Conservation (phyloP, 2,329 filamentous ascomycete genomes). For the Zymoseptoria ardabiliae region DNA sequence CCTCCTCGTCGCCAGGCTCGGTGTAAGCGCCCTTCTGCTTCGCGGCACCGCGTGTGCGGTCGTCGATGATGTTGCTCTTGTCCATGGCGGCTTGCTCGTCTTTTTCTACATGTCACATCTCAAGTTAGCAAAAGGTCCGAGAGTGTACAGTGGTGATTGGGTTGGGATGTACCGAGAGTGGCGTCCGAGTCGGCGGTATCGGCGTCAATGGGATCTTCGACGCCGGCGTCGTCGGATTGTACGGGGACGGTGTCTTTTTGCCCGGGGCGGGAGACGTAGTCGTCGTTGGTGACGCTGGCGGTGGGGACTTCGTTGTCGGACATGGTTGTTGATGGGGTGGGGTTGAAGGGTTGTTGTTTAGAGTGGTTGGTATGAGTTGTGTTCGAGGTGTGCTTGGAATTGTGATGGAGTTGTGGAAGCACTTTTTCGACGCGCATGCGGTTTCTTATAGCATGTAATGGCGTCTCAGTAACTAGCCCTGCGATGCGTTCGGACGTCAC, state of each 20-base stretch:
- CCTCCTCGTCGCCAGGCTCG: conserved; percentile 48
- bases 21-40: conserved; percentile 40
- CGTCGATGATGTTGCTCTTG: conserved; percentile 40
- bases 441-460: not conserved
- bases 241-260: conserved; percentile 43
- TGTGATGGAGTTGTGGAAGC: not conserved
- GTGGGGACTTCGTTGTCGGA: conserved; percentile 18
- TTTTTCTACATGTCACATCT: conserved; percentile 26
- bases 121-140: not conserved
- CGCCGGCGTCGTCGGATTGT: conserved; percentile 38
- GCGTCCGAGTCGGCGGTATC: conserved; percentile 41
- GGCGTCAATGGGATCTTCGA: conserved; percentile 41
- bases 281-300: conserved; percentile 35
- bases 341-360: not conserved
- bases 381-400: not conserved
- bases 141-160: not conserved
- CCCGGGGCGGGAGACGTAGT: conserved; percentile 42
- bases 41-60: conserved; percentile 41
- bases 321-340: conserved; percentile 4
- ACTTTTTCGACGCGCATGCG: not conserved
- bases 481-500: conserved; percentile 3
- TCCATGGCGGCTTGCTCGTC: conserved; percentile 47
- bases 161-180: conserved; percentile 36
- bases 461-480: not conserved
- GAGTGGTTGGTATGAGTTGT: not conserved